Conservation (phyloP, 2,329 filamentous ascomycete genomes). For the Blumeria graminis region DNA sequence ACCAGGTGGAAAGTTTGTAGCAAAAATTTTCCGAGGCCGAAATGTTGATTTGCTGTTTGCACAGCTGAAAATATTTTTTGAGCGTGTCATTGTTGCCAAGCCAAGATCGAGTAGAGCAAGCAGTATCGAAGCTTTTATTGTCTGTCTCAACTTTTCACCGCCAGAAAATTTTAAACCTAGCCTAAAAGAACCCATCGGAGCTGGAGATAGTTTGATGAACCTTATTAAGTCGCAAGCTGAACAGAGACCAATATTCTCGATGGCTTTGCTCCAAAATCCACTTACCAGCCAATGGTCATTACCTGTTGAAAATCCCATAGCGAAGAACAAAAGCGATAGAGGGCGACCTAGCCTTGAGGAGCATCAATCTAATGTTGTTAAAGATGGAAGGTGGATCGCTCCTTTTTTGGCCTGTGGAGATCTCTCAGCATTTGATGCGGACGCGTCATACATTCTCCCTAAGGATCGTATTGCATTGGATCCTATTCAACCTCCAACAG, state of each 20-base stretch:
- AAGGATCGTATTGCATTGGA: constrained; percentile 70
- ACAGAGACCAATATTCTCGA: constrained; percentile 20
- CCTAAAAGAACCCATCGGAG: constrained; percentile 49
- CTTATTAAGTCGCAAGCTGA: constrained; percentile 23
- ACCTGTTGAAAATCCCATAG: constrained; percentile 1
- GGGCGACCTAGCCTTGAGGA: constrained; percentile 12
- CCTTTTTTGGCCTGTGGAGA: constrained; percentile 96
- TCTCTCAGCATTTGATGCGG: constrained; percentile 79
- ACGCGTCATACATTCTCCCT: constrained; percentile 78
- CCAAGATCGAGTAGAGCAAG: constrained; percentile 85
- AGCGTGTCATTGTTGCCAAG: constrained; percentile 72
- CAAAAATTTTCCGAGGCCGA: constrained; percentile 86
- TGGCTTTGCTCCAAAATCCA: constrained; percentile 22
- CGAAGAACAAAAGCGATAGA: constrained; percentile 8
- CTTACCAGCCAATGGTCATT: constrained; percentile 21
- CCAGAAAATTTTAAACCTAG: constrained; percentile 53
- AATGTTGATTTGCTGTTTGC: constrained; percentile 93
- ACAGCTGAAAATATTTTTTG: constrained; percentile 79
- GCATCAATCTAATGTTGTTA: constrained; percentile 17
- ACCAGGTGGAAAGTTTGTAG: constrained; percentile 86
- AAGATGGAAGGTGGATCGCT: constrained; percentile 51
- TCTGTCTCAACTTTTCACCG: constrained; percentile 72
- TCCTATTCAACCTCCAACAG: constrained; percentile 84
- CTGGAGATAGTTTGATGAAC: constrained; percentile 28
- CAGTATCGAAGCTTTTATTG: constrained; percentile 89